Base-by-base conservation (phyloP, 2,329 filamentous ascomycete species). In the Parastagonospora avenae region DNA sequence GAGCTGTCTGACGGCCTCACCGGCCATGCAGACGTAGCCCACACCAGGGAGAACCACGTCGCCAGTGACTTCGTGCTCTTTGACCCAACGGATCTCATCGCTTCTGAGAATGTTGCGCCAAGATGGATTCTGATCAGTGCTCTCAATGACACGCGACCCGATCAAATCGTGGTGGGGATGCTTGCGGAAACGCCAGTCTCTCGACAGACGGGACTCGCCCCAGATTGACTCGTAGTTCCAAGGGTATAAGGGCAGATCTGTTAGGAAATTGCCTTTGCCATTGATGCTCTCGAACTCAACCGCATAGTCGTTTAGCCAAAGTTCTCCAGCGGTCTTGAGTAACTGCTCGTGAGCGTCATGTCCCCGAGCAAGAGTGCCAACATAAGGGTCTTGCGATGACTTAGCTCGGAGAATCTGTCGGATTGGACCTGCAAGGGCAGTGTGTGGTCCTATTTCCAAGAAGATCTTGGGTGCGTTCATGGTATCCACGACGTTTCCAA, bases 21-120 rank as follows among this genome's bases (percentile, higher is more conserved):
- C 31, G 5, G 40, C 55, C 42, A 54, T 54, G 28, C 19, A 16
- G 12, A 46, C 14, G n/a, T 42, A 50, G 10, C 28, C 46, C 2
- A 53, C 50, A 10, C 11, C 32, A 11, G 69, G 70, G 42, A 60
- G 67, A 7, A 71, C 37, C 12, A 64, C 43, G 0, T 54, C 49
- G 15, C 50, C 50, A 5, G 33, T 40, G n/a, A 72, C 45, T 8
- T 35, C 66, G 54, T 83, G 78, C 35, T 79, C 76, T 0, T 55
- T 50, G 1, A 81, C 44, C 80, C 80, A 83, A 0, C 76, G 73
- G 0, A 72, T 51, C 24, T 79, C 68, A 0, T 63, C 55, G 0
- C 74, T 43, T 4, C 66, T 59, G 2, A 80, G 53, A 2, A 54
- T 11, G 12, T 59, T 56, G 31, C 53, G 31, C 53, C 52, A 65